Evolutionary conservation across 1,284 basidiomycete species (phyloP).

Genomic region (Trichosporon ovoides): DNA sequence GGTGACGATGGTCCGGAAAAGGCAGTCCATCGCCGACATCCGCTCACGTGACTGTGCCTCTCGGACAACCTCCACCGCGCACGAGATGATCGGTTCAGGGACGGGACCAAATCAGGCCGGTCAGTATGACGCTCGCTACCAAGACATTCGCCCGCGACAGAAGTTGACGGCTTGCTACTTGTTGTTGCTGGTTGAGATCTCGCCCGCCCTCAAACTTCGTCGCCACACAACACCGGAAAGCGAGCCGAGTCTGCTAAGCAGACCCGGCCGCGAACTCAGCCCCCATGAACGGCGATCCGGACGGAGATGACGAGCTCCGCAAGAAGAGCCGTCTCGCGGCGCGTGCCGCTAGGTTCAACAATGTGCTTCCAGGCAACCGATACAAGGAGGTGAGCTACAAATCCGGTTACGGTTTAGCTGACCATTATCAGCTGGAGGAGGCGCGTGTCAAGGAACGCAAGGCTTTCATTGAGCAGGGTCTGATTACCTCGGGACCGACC

Average conservation of each 20-base stretch:
- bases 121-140: not conserved
- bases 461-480: slow-evolving; percentile 71
- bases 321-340: slow-evolving; percentile 32
- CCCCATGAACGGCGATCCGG: slow-evolving; percentile 22
- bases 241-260: slow-evolving; percentile 15
- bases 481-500: slow-evolving; percentile 80
- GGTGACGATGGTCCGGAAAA: slow-evolving; percentile 5
- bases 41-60: slow-evolving; percentile 3
- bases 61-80: not conserved
- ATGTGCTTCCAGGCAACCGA: slow-evolving; percentile 42
- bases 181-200: not conserved
- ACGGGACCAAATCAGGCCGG: not conserved
- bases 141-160: not conserved
- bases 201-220: not conserved
- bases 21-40: not conserved
- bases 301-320: slow-evolving; percentile 32
- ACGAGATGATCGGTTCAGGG: slow-evolving; percentile 1
- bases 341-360: slow-evolving; percentile 45
- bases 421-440: slow-evolving; percentile 49
- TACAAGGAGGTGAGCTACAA: slow-evolving; percentile 43
- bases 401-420: not conserved
- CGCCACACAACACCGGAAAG: not conserved
- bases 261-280: slow-evolving; percentile 2
- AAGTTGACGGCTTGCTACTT: not conserved
- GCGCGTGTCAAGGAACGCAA: slow-evolving; percentile 66